phyloP scores from a whole-genome alignment of 1,284 basidiomycete species.

The Bjerkandera adusta region DNA sequence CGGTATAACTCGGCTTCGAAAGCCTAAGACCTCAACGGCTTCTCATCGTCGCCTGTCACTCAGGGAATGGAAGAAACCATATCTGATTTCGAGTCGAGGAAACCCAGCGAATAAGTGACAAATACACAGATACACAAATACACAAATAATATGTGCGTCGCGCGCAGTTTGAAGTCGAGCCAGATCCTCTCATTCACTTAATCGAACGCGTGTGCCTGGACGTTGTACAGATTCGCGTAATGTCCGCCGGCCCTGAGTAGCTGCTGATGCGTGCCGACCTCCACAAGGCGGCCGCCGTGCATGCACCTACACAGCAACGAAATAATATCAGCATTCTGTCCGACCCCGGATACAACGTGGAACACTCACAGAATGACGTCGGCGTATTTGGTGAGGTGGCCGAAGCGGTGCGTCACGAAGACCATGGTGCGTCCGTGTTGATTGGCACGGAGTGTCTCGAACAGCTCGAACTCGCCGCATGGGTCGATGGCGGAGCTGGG shows the following conservation, averaged over 20 bases:
- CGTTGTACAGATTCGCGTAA: conserved; percentile 60
- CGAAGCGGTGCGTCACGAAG: conserved; percentile 69
- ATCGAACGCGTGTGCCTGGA: conserved; percentile 68
- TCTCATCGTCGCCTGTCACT: no score
- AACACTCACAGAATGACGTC: conserved; percentile 56
- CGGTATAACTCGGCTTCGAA: no score
- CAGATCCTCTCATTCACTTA: no score
- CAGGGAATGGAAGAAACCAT: no score
- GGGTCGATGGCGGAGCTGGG: conserved; percentile 6
- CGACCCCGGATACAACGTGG: not conserved
- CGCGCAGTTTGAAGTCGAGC: no score
- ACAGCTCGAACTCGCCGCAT: conserved; percentile 46
- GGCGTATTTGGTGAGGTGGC: conserved; percentile 63
- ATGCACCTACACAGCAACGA: conserved; percentile 45
- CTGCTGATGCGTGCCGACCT: conserved; percentile 57
- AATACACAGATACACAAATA: no score
- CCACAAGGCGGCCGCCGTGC: conserved; percentile 50
- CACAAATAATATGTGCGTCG: no score
- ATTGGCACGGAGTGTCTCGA: conserved; percentile 54
- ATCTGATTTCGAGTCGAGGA: no score
- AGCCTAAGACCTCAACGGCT: no score
- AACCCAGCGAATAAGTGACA: no score
- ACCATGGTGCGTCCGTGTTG: conserved; percentile 70
- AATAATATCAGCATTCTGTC: not conserved
- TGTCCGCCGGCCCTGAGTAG: conserved; percentile 49